These are phyloP conservation scores for Podospora conica DNA, from an alignment of 495 filamentous ascomycete species.

Conservation along the genomic window DNA sequence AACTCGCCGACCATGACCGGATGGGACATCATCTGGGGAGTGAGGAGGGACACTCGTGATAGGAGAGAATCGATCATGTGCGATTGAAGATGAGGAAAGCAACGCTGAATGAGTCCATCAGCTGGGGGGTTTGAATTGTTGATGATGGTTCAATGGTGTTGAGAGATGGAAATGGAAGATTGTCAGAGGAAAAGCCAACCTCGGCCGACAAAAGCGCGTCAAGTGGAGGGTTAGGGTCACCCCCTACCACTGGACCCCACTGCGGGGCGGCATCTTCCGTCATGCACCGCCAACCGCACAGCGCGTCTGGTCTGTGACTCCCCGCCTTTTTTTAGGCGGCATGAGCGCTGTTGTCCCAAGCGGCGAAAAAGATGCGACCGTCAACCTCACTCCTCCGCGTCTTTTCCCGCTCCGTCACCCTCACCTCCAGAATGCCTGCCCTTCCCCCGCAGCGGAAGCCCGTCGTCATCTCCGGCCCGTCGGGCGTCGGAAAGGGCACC, in stretches of 20 bases:
- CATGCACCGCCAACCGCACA: not conserved
- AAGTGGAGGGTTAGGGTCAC: not conserved
- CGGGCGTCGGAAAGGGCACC: constrained; percentile 83
- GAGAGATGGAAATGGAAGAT: not conserved
- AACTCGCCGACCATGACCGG: not conserved
- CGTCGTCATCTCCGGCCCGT: constrained; percentile 81
- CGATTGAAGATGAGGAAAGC: not conserved
- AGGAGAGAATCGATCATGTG: no score
- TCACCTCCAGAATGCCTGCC: constrained; percentile 17
- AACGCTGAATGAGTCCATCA: not conserved
- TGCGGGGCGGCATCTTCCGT: not conserved
- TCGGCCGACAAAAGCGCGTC: no score
- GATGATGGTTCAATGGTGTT: not conserved
- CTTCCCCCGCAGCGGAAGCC: constrained; percentile 49
- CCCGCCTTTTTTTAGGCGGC: not conserved
- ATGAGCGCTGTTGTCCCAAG: no score
- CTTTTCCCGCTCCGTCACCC: not conserved
- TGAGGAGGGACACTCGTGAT: no score
- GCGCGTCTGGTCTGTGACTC: not conserved
- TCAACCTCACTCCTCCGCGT: constrained; percentile 1
- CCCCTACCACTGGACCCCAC: not conserved
- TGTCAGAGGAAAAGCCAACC: not conserved
- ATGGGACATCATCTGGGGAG: no score
- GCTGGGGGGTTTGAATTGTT: not conserved
- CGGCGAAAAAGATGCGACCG: constrained; percentile 4